Conservation (phyloP, 2,329 filamentous ascomycete genomes). For the Calonectria montana region DNA sequence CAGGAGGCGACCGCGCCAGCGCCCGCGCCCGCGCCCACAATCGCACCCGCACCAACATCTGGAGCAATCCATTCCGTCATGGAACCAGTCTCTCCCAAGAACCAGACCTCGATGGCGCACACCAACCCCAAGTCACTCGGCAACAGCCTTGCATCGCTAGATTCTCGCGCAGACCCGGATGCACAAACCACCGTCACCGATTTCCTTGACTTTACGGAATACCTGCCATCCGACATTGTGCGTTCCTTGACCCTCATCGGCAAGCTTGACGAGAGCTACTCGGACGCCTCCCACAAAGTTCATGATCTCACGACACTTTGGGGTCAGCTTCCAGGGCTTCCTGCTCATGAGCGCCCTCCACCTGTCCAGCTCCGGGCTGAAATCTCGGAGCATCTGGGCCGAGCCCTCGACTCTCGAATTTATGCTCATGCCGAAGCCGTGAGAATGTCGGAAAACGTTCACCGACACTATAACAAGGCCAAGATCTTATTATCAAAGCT, state of each 20-base stretch:
- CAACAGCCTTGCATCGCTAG: slow-evolving; percentile 51
- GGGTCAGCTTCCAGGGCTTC: slow-evolving; percentile 64
- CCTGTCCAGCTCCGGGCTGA: slow-evolving; percentile 66
- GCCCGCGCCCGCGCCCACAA: slow-evolving; percentile 17
- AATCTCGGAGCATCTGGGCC: slow-evolving; percentile 68
- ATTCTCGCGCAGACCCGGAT: slow-evolving; percentile 71
- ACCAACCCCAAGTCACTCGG: slow-evolving; percentile 42
- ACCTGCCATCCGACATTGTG: slow-evolving; percentile 74
- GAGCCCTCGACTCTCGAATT: slow-evolving; percentile 66
- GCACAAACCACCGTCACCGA: slow-evolving; percentile 77
- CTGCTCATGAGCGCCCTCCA: slow-evolving; percentile 59
- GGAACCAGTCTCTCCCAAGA: slow-evolving; percentile 44
- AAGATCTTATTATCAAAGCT: slow-evolving; percentile 70
- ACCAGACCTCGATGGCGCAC: slow-evolving; percentile 41
- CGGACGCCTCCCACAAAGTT: slow-evolving; percentile 65
- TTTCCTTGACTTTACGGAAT: slow-evolving; percentile 77
- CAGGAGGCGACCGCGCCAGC: slow-evolving; percentile 8
- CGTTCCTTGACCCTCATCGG: slow-evolving; percentile 74
- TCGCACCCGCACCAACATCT: not conserved
- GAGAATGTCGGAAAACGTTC: slow-evolving; percentile 73
- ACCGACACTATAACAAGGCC: slow-evolving; percentile 70
- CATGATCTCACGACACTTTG: slow-evolving; percentile 68
- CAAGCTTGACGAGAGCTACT: slow-evolving; percentile 70
- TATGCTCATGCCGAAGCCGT: slow-evolving; percentile 71
- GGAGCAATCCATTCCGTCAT: slow-evolving; percentile 33